A percentile compares a stretch with the other conserved stretches of the same genome.
These are phyloP conservation scores for Paxillus rubicundulus DNA, from an alignment of 768 basidiomycete species.

Conservation along the genomic window DNA sequence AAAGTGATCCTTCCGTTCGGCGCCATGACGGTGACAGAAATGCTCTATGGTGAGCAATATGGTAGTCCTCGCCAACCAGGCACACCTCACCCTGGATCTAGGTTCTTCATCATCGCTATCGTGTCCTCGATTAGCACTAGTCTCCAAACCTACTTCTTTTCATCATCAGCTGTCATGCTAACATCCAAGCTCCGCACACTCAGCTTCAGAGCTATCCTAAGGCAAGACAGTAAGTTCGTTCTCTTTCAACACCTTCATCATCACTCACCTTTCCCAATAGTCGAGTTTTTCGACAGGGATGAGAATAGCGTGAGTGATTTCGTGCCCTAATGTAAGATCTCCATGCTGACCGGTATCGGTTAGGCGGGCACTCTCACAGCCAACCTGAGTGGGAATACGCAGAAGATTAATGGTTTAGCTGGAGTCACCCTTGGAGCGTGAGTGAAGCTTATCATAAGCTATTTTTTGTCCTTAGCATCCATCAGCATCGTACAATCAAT, in stretches of 20 bases:
- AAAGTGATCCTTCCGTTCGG: conserved; percentile 36
- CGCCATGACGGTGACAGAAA: conserved; percentile 62
- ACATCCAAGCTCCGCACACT: conserved; percentile 68
- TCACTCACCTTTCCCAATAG: conserved; percentile 30
- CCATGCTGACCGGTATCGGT: neutral
- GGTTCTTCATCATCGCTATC: conserved; percentile 81
- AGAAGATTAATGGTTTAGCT: conserved; percentile 85
- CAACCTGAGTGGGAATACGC: conserved; percentile 78
- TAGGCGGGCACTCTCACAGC: conserved; percentile 82
- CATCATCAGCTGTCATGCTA: conserved; percentile 64
- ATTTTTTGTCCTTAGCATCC: neutral
- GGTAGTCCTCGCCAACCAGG: neutral
- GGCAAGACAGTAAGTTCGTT: conserved; percentile 73
- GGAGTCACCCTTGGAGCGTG: conserved; percentile 83
- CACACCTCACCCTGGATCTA: conserved; percentile 24
- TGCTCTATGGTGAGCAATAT: conserved; percentile 54
- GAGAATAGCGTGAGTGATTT: conserved; percentile 60
- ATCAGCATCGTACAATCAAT: conserved; percentile 72
- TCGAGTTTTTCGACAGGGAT: conserved; percentile 88
- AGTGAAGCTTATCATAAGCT: conserved; percentile 23
- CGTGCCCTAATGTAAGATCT: too few species aligned
- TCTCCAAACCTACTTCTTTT: conserved; percentile 71
- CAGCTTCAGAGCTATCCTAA: conserved; percentile 75
- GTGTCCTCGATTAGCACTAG: conserved; percentile 58
- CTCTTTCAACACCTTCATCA: neutral